phyloP scores from a whole-genome alignment of 371 early-diverging fungal species.

The Basidiobolus meristosporus region DNA sequence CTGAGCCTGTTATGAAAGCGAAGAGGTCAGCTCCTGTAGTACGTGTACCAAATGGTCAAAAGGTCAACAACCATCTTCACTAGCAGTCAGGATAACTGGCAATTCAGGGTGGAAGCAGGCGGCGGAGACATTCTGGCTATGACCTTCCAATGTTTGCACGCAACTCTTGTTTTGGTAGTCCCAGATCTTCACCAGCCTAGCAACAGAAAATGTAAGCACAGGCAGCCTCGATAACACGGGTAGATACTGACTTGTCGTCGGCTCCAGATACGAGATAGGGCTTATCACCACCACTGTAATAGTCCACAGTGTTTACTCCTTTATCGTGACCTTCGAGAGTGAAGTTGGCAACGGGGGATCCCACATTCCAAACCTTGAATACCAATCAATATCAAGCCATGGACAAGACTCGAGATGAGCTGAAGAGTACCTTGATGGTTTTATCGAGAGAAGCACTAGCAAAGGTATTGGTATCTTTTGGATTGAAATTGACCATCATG shows the following conservation, averaged over 20 bases:
- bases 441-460: slow-evolving; percentile 86
- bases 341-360: slow-evolving; percentile 70
- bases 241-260: slow-evolving; percentile 56
- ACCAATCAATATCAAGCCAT: neutral
- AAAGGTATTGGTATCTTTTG: slow-evolving; percentile 94
- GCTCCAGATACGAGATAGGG: slow-evolving; percentile 86
- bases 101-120: slow-evolving; percentile 92
- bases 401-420: neutral
- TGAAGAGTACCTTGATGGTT: slow-evolving; percentile 51
- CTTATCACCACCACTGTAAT: slow-evolving; percentile 88
- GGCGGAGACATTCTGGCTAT: slow-evolving; percentile 91
- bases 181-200: slow-evolving; percentile 85
- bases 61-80: slow-evolving; percentile 86
- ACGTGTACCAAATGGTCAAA: no score
- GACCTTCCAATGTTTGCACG: slow-evolving; percentile 94
- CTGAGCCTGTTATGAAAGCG: slow-evolving; percentile 21
- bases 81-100: slow-evolving; percentile 90
- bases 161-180: slow-evolving; percentile 98
- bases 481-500: slow-evolving; percentile 92
- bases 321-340: slow-evolving; percentile 90
- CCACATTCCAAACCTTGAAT: slow-evolving; percentile 62
- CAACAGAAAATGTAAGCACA: neutral
- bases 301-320: slow-evolving; percentile 88
- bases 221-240: neutral
- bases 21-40: neutral